A percentile compares a stretch with the other conserved stretches of the same genome.
Evolutionary conservation across 1,284 basidiomycete species (phyloP).

Genomic region (Fomitopsis palustris): DNA sequence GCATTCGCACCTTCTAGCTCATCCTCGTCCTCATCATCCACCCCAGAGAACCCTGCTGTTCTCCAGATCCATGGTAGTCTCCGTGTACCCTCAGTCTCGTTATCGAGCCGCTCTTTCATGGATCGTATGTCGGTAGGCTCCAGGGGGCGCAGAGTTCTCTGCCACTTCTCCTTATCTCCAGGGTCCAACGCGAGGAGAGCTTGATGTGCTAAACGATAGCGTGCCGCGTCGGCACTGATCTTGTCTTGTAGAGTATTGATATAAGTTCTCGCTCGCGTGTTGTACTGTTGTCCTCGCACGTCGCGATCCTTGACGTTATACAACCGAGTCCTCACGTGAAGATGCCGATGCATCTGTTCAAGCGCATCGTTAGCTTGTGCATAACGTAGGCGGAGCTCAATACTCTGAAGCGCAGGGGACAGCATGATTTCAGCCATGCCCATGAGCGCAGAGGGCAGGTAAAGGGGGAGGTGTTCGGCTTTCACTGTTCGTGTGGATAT

Average conservation of each 20-base stretch:
- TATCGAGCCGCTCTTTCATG: not conserved
- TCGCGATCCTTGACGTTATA: slow-evolving; percentile 6
- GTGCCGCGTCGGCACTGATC: not conserved
- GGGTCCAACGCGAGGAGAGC: not conserved
- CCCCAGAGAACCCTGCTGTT: not conserved
- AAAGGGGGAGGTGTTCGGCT: not conserved
- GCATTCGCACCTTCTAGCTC: slow-evolving; percentile 5
- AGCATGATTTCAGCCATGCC: not conserved
- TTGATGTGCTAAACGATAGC: not conserved
- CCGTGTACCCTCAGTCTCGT: not conserved
- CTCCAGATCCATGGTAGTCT: slow-evolving; percentile 5
- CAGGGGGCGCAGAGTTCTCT: not conserved
- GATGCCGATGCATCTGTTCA: slow-evolving; percentile 19
- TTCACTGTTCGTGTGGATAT: not conserved
- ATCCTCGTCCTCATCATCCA: not conserved
- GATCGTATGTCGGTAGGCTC: not conserved
- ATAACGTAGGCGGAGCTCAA: slow-evolving; percentile 26
- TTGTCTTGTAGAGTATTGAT: not conserved
- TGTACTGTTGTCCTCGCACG: slow-evolving; percentile 1
- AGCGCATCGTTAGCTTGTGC: too few relatives aligned
- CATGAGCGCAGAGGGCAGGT: not conserved
- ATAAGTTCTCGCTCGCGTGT: slow-evolving; percentile 1
- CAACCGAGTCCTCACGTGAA: not conserved
- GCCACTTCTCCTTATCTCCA: not conserved
- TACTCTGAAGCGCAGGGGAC: not conserved